Percentiles rank a stretch among this genome's conserved stretches.
Conservation (phyloP, 176 grass and related monocot species). For the Aegilops tauschii region DNA sequence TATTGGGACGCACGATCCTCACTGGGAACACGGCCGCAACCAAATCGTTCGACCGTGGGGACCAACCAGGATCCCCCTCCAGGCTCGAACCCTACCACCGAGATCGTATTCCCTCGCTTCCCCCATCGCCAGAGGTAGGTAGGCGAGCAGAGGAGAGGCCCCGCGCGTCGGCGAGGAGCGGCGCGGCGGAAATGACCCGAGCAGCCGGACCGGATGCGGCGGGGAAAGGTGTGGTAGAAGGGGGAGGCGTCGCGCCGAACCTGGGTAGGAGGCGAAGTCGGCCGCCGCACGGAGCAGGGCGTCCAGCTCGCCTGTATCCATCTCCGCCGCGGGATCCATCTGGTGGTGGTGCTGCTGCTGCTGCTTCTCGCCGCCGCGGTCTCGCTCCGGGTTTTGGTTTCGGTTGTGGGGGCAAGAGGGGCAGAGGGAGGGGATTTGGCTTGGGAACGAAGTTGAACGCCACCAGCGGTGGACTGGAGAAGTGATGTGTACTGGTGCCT, state of each 20-base stretch:
- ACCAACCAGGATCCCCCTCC: too few species aligned
- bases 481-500: not conserved
- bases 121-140: not conserved
- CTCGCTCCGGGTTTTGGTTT: constrained; percentile 4
- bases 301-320: constrained; percentile 35
- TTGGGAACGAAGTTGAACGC: not conserved
- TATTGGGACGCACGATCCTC: not conserved
- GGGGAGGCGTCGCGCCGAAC: not conserved
- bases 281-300: constrained; percentile 57
- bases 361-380: not conserved
- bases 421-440: not conserved
- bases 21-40: not conserved
- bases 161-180: not conserved
- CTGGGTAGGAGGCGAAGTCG: constrained; percentile 78
- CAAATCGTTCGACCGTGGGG: not conserved
- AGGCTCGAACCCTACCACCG: not conserved
- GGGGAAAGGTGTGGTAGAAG: not conserved
- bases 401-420: not conserved
- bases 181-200: not conserved
- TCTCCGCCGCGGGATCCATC: constrained; percentile 36
- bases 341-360: not conserved
- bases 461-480: not conserved
- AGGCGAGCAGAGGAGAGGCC: not conserved
- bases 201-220: not conserved
- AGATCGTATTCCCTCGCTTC: not conserved